Percentiles rank a stretch among this genome's conserved stretches.
These are phyloP conservation scores for Scopulariopsis brevicaulis DNA, from an alignment of 2,329 filamentous ascomycete genomes.

Conservation along the genomic window DNA sequence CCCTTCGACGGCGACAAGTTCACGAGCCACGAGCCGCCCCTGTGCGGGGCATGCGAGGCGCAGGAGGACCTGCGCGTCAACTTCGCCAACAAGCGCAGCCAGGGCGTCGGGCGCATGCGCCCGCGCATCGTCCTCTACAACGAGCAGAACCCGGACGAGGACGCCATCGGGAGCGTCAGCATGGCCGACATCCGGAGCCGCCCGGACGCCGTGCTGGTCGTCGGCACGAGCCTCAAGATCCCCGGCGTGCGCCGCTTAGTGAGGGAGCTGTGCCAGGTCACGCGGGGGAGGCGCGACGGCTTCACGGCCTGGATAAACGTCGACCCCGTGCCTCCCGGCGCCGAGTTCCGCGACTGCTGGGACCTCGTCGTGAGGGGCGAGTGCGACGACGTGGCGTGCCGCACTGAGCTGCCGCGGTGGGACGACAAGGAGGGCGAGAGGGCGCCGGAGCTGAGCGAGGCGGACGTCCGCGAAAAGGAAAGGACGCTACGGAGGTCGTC, in stretches of 20 bases:
- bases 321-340: conserved; percentile 69
- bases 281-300: conserved; percentile 72
- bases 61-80: conserved; percentile 66
- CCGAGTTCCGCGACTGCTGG: conserved; percentile 86
- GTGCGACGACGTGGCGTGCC: conserved; percentile 74
- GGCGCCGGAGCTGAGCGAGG: conserved; percentile 28
- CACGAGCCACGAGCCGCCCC: conserved; percentile 70
- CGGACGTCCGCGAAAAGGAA: conserved; percentile 25
- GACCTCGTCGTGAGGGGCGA: conserved; percentile 80
- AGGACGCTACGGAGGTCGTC: conserved; percentile 24
- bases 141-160: conserved; percentile 91
- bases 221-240: conserved; percentile 91
- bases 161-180: conserved; percentile 88
- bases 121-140: conserved; percentile 96
- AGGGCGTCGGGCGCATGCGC: conserved; percentile 80
- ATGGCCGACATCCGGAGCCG: conserved; percentile 73
- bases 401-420: conserved; percentile 53
- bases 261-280: conserved; percentile 78
- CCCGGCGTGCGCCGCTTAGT: conserved; percentile 84
- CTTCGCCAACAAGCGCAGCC: conserved; percentile 75
- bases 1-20: conserved; percentile 73
- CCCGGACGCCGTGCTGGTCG: conserved; percentile 87
- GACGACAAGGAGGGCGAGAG: conserved; percentile 40
- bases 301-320: conserved; percentile 93
- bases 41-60: conserved; percentile 63